Evolutionary conservation across 306 rosid species (phyloP).

Genomic region (Datisca glomerata): DNA sequence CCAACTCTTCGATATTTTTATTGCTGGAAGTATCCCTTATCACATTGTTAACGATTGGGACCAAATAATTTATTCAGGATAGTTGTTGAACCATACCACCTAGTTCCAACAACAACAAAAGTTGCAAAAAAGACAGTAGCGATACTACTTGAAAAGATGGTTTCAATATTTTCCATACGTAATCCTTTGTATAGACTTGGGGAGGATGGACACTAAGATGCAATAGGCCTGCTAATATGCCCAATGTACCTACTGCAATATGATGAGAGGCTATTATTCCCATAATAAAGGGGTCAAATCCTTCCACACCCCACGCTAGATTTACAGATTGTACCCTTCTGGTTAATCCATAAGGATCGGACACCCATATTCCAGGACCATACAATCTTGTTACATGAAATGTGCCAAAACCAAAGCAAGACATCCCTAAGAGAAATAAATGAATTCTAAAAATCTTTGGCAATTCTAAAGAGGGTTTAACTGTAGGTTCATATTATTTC

Average conservation of each 20-base stretch:
- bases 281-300: background rate
- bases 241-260: background rate
- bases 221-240: no score
- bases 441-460: background rate
- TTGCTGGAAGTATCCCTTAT: no score
- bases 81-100: background rate
- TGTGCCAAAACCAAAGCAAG: background rate
- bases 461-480: background rate
- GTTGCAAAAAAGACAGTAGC: conserved; percentile 4
- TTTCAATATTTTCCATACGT: no score
- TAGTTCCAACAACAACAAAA: background rate
- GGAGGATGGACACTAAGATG: no score
- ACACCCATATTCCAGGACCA: conserved; percentile 3
- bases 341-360: background rate
- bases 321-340: background rate
- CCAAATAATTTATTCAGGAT: no score
- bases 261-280: conserved; percentile 3
- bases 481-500: background rate
- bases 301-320: background rate
- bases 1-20: no score
- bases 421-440: background rate
- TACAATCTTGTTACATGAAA: conserved; percentile 3
- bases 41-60: no score
- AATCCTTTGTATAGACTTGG: no score
- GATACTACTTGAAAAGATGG: conserved; percentile 2